Evolutionary conservation across 1,284 basidiomycete species (phyloP), one percentile per base, ranked within the genome.

Genomic region (Apiotrichum mycotoxinovorans): DNA sequence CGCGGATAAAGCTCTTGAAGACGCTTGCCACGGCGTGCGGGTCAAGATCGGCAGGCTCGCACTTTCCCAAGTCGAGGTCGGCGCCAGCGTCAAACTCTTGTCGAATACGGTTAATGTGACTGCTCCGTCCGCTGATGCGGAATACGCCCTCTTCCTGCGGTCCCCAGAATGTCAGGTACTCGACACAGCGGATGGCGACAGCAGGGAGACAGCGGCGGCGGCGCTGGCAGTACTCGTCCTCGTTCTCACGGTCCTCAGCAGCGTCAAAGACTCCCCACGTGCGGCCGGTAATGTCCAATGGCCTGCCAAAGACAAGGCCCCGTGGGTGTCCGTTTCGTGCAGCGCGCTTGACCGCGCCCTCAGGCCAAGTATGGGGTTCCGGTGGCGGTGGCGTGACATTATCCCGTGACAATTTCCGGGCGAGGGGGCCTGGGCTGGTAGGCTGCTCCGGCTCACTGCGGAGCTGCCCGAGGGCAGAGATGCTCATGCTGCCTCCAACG

Each of bases 21-120:
- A 79, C 80, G 38, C 89, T 90, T 34, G 93, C 86, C 17, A 97
- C 91, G 1, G 91, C 89, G 70, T 95, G 91, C 37, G 91, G 91
- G 71, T 95, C 91, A 33, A 95, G 78, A 66, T 94, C 90, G 18
- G 87, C 84, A 25, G 89, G 89, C 46, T 83, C 82, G 64, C 85
- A 87, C 61, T 84, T 82, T 27, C 80, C 77, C 77, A 95, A 82
- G 69, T 91, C 86, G 66, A 86, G 89, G 76, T 95, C 91, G 50
- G 86, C 87, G 83, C 88, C 91, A 25, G 84, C 83, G 73, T 94
- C 91, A 72, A 94, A 95, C 72, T 92, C 89, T 25, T 81, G 79
- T 41, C 88, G 81, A 61, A 95, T 73, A 66, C 84, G 86, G 12
- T 82, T 77, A 33, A 91, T 81, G 77, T 94, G 91, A 45, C 73